Base-by-base conservation (phyloP, 768 basidiomycete species). In the Megacollybia marginata region DNA sequence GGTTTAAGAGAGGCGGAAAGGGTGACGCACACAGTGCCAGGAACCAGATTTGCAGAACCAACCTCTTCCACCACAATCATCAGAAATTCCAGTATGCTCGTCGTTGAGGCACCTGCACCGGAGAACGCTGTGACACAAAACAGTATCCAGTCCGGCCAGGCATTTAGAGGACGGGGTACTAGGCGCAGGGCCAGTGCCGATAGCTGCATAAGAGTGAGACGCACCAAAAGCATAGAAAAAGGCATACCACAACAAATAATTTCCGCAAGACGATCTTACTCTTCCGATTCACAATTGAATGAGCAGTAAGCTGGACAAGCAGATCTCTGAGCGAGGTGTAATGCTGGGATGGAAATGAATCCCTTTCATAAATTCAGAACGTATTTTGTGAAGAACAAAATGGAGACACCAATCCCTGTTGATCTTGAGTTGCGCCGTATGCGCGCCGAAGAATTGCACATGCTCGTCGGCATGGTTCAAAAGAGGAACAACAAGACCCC, bases 371-470 rank as follows among this genome's bases (percentile, higher is more conserved):
- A 3, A 40, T 40, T 18, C 18, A 13, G 42, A 28, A 49, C 44
- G 46, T 12, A 49, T 34, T 42, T 47, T 43, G 18, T 48, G 34
- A 44, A 5, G 31, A 6, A 6, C 23, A 28, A 28, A 28, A 28
- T 28, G 23, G 45, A 64, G 78, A 54, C 62, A 93, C 92, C 92
- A 95, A 63, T 95, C 93, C 54, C 93, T 72, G 12, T 87, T 82
- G 54, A 95, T 91, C 76, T 97, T 97, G 53, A 94, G 88, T 61
- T 94, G 91, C 2, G 86, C 80, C 0, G 91, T 96, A 58, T 96
- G 93, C 5, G 93, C 92, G 2, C 92, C 92, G 59, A 92, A 95
- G 74, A 95, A 97, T 62, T 93, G 88, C 9, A 95, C 89, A 59
- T 91, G 91, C 47, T 75, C 74, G 64, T 94, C 86, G 28, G 72